A percentile compares a stretch with the other conserved stretches of the same genome.
Evolutionary conservation across 1,284 basidiomycete species (phyloP).

Genomic region (Ustilago cynodontis): DNA sequence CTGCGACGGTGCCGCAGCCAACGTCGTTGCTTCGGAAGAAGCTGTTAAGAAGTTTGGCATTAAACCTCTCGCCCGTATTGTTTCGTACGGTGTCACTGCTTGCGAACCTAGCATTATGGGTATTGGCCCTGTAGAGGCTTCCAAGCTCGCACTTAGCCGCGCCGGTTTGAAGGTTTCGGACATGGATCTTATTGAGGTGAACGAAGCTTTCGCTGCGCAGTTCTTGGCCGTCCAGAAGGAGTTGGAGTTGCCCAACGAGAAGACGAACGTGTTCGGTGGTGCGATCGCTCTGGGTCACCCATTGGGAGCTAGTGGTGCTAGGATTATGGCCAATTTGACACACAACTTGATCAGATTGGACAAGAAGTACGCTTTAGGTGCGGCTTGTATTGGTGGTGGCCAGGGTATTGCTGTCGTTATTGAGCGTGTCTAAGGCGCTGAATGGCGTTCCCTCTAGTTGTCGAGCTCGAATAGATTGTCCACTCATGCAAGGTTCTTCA

Average conservation of each 20-base stretch:
- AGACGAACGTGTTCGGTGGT: slow-evolving; percentile 74
- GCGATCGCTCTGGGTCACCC: slow-evolving; percentile 74
- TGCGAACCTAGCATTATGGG: slow-evolving; percentile 75
- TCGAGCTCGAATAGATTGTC: background rate
- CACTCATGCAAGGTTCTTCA: background rate
- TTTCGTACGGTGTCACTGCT: slow-evolving; percentile 76
- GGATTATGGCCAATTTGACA: slow-evolving; percentile 73
- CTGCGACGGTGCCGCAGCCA: slow-evolving; percentile 96
- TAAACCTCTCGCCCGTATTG: slow-evolving; percentile 88
- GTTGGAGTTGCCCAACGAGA: slow-evolving; percentile 77
- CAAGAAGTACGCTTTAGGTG: slow-evolving; percentile 74
- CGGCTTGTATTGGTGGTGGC: slow-evolving; percentile 74
- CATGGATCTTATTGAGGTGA: slow-evolving; percentile 75
- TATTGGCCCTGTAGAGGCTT: slow-evolving; percentile 74
- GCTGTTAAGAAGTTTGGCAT: slow-evolving; percentile 86
- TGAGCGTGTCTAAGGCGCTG: slow-evolving; percentile 61
- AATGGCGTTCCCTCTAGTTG: too few species aligned
- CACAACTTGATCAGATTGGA: slow-evolving; percentile 74
- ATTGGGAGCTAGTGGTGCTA: slow-evolving; percentile 73
- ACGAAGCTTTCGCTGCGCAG: slow-evolving; percentile 92
- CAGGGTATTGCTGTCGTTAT: slow-evolving; percentile 72
- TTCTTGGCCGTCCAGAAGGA: slow-evolving; percentile 91
- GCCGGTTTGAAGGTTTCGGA: slow-evolving; percentile 71
- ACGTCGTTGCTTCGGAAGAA: slow-evolving; percentile 90
- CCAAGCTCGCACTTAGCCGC: slow-evolving; percentile 69